Evolutionary conservation across 2,329 filamentous ascomycete species (phyloP).

Genomic region (Sporothrix globosa): DNA sequence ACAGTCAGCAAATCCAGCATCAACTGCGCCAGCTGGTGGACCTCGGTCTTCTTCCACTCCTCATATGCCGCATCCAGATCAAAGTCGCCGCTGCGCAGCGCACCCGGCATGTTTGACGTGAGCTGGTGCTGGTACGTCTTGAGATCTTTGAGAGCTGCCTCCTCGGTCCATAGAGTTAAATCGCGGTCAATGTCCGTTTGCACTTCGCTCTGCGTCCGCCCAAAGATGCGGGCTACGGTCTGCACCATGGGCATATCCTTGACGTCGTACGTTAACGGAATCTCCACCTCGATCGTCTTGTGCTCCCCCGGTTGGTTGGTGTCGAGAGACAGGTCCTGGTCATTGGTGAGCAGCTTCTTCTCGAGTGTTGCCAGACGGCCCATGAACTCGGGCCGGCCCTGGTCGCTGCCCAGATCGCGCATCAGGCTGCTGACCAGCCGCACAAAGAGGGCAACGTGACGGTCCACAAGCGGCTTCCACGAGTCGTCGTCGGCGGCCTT

Average conservation of each 20-base stretch:
- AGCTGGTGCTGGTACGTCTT: constrained; percentile 92
- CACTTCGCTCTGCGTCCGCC: constrained; percentile 73
- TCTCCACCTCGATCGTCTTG: constrained; percentile 75
- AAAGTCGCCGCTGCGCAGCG: constrained; percentile 83
- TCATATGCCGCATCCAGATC: constrained; percentile 86
- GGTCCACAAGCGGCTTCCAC: constrained; percentile 90
- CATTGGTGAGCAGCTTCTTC: constrained; percentile 90
- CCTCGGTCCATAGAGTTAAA: constrained; percentile 83
- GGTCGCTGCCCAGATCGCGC: constrained; percentile 80
- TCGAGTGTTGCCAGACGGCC: constrained; percentile 79
- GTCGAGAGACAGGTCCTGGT: constrained; percentile 78
- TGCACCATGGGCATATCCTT: constrained; percentile 97
- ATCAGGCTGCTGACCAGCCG: constrained; percentile 79
- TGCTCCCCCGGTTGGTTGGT: constrained; percentile 62
- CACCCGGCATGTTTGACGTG: constrained; percentile 75
- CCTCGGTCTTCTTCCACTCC: constrained; percentile 88
- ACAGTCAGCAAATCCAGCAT: constrained; percentile 88
- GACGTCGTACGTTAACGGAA: constrained; percentile 86
- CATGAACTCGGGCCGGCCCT: constrained; percentile 82
- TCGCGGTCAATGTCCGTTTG: constrained; percentile 87
- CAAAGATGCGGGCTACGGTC: constrained; percentile 83
- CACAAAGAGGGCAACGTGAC: constrained; percentile 93
- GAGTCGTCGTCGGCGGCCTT: constrained; percentile 77
- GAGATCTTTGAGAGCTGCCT: constrained; percentile 84
- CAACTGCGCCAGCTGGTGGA: constrained; percentile 85